Evolutionary conservation across 2,329 filamentous ascomycete genomes (phyloP).

Genomic region (Verticillium isaacii): DNA sequence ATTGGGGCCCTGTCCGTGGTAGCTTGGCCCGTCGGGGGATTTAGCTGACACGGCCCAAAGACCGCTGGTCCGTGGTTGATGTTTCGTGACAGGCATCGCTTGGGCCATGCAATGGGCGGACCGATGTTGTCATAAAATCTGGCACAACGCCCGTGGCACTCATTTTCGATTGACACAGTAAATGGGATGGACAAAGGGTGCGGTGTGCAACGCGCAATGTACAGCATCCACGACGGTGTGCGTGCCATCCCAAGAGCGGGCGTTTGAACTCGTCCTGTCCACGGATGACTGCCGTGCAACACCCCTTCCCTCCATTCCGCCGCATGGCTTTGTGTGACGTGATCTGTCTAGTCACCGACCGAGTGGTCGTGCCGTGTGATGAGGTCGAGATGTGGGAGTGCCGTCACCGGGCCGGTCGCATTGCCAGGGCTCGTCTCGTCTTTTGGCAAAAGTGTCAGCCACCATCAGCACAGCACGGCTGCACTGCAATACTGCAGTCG

Average conservation of each 20-base stretch:
- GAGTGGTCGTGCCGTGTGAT: not conserved
- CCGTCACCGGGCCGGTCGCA: not conserved
- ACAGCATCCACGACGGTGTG: not conserved
- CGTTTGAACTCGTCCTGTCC: not conserved
- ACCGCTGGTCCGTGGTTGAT: constrained; percentile 2
- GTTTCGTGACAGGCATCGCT: constrained; percentile 10
- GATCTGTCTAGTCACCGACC: not conserved
- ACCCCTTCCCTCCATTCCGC: not conserved
- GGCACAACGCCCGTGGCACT: constrained; percentile 9
- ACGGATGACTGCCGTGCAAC: not conserved
- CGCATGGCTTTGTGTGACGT: not conserved
- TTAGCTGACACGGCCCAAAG: constrained; percentile 7
- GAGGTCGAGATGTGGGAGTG: not conserved
- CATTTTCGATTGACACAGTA: not conserved
- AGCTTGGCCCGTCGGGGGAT: constrained; percentile 4
- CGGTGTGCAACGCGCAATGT: not conserved
- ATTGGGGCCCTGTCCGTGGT: not conserved
- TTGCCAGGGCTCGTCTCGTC: not conserved
- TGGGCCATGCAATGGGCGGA: constrained; percentile 8
- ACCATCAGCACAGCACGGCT: not conserved
- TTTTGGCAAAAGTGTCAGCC: not conserved
- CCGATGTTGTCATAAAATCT: constrained; percentile 10
- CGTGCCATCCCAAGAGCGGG: not conserved
- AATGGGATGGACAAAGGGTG: not conserved
- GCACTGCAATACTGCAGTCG: not conserved